Conservation (phyloP, 257 asterid genomes). For the Rhazya stricta region DNA sequence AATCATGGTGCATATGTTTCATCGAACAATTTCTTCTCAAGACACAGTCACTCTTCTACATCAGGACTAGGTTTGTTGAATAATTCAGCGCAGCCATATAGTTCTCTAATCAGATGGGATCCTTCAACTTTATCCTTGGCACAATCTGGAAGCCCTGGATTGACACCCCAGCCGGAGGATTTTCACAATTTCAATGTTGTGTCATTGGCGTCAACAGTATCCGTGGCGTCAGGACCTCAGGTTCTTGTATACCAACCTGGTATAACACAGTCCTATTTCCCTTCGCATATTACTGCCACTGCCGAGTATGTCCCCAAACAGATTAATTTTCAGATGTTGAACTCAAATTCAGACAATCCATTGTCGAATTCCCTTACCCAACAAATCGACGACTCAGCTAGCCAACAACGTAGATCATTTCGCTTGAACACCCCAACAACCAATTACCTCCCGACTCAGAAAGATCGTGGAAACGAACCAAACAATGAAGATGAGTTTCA, state of each 20-base stretch:
- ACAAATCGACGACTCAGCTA: constrained; percentile 23
- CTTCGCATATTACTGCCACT: constrained; percentile 27
- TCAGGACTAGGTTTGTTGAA: constrained; percentile 23
- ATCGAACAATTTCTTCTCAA: constrained; percentile 25
- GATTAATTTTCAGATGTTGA: constrained; percentile 37
- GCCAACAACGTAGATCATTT: constrained; percentile 35
- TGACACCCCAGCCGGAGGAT: constrained; percentile 40
- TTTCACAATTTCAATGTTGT: constrained; percentile 44
- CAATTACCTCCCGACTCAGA: constrained; percentile 50
- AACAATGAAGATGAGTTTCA: constrained; percentile 22
- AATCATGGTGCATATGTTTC: constrained; percentile 22
- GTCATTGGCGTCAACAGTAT: constrained; percentile 22
- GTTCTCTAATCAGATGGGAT: constrained; percentile 56
- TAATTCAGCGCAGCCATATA: constrained; percentile 20
- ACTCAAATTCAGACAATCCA: constrained; percentile 24
- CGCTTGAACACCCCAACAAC: constrained; percentile 43
- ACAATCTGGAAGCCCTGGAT: constrained; percentile 37
- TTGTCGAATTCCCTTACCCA: constrained; percentile 24
- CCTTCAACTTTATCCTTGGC: constrained; percentile 54
- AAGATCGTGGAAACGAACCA: constrained; percentile 19
- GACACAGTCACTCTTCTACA: constrained; percentile 22
- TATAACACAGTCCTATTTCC: constrained; percentile 44
- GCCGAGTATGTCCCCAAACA: constrained; percentile 36
- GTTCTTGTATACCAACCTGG: constrained; percentile 54
- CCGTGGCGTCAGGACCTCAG: constrained; percentile 35